Evolutionary conservation across 805 yeast species (phyloP).

Genomic region (Lachancea thermotolerans): DNA sequence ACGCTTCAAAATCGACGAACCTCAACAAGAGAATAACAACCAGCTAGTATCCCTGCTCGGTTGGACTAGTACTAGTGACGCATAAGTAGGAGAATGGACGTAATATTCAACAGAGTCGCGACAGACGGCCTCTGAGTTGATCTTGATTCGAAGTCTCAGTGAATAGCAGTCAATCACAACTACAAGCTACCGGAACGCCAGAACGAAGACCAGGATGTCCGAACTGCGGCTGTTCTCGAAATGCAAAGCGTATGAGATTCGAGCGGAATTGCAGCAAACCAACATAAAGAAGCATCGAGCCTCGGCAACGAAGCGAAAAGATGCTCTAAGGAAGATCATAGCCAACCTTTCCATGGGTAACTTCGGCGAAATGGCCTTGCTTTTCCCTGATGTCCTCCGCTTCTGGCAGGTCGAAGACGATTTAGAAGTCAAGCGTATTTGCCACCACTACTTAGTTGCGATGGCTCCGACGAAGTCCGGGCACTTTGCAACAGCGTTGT

Average conservation of each 20-base stretch:
- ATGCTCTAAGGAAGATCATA: slow-evolving; percentile 60
- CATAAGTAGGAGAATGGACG: neutral
- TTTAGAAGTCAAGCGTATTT: slow-evolving; percentile 62
- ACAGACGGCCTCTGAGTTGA: neutral
- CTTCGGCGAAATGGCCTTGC: slow-evolving; percentile 53
- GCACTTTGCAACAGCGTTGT: slow-evolving; percentile 49
- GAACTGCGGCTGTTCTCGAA: slow-evolving; percentile 28
- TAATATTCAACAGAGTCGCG: neutral
- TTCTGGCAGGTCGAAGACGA: slow-evolving; percentile 54
- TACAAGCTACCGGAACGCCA: no score
- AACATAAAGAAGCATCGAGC: slow-evolving; percentile 37
- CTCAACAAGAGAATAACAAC: no score
- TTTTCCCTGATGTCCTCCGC: slow-evolving; percentile 57
- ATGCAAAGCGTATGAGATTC: slow-evolving; percentile 31
- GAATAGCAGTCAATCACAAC: no score
- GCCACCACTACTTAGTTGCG: slow-evolving; percentile 57
- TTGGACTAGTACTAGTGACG: neutral
- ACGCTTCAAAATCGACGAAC: no score
- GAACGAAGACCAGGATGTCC: slow-evolving; percentile 15
- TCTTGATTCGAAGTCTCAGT: no score
- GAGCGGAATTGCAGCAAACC: slow-evolving; percentile 18
- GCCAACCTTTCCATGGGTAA: slow-evolving; percentile 83
- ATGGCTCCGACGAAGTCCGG: slow-evolving; percentile 56
- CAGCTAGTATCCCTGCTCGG: no score
- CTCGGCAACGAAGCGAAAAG: slow-evolving; percentile 34